Evolutionary conservation across 495 filamentous ascomycete genomes (phyloP), one percentile per base, ranked within the genome.

Genomic region (Penicillium paradoxum): DNA sequence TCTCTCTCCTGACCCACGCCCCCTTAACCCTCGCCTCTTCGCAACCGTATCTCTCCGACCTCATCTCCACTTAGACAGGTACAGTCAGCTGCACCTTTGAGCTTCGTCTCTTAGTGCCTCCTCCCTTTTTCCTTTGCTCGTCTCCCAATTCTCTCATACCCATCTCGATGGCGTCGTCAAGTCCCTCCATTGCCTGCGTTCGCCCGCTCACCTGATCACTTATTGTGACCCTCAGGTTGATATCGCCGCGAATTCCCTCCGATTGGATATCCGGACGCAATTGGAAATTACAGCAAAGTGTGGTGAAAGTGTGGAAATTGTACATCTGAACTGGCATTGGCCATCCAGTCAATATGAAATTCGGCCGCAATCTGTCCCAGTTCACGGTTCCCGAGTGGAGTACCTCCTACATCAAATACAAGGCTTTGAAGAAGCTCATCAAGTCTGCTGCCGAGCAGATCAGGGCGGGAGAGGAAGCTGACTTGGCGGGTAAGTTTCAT

Each of bases 381-480:
- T 95, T 96, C 66, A 91, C 96, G 64, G 93, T 97, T 50, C 93
- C 93, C 10, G 93, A 98, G 72, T 98, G 91, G 91, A 88, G 91
- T 50, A 72, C 84, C 30, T 83, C 80, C 15, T 98, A 98, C 63
- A 95, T 98, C 73, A 86, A 95, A 66, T 98, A 98, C 78, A 97
- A 97, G 68, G 81, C 85, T 33, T 73, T 97, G 64, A 98, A 98
- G 74, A 92, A 93, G 76, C 79, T 95, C 39, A 90, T 97, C 70
- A 97, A 95, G 69, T 78, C 84, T 4, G 84, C 83, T 13, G 77
- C 81, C 19, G 79, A 76, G 36, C 76, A 79, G 44, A 74, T 77
- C 13, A 84, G 83, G 66, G 75, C 79, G 56, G 86, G 85, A 49
- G 79, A 87, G 48, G 80, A 87, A 53, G 80, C 85, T 24, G 93